These are phyloP conservation scores for Schizochytrium sp. DNA, from an alignment of 108 stramenopile genomes.

Conservation along the genomic window DNA sequence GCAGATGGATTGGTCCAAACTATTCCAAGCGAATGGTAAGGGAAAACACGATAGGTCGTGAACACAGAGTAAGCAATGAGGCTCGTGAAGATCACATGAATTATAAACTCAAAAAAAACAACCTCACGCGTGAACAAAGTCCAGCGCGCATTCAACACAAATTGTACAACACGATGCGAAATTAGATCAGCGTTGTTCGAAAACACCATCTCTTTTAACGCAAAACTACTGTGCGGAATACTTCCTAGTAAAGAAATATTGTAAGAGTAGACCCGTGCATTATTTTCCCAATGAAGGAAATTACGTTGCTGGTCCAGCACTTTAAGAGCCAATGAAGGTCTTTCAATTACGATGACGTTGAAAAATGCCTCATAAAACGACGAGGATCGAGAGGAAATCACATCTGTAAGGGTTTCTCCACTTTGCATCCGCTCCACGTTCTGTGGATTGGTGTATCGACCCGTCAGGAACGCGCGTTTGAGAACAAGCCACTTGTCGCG, in stretches of 20 bases:
- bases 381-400: neutral
- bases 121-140: constrained; percentile 51
- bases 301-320: constrained; percentile 40
- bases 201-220: constrained; percentile 52
- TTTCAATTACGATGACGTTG: constrained; percentile 29
- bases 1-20: neutral
- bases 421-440: neutral
- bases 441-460: neutral
- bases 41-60: neutral
- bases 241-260: constrained; percentile 33
- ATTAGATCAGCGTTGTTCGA: constrained; percentile 38
- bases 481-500: constrained; percentile 45
- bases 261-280: constrained; percentile 47
- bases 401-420: neutral
- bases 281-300: constrained; percentile 50
- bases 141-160: constrained; percentile 20
- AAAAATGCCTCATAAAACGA: constrained; percentile 44
- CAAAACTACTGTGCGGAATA: constrained; percentile 41
- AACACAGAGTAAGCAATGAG: neutral
- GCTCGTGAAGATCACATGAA: neutral
- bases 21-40: neutral
- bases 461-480: constrained; percentile 40
- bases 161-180: constrained; percentile 41
- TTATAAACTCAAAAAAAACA: constrained; percentile 55
- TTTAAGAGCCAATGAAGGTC: constrained; percentile 34